Evolutionary conservation across 208 protist genomes (phyloP).

Genomic region (Acanthamoeba sp.): DNA sequence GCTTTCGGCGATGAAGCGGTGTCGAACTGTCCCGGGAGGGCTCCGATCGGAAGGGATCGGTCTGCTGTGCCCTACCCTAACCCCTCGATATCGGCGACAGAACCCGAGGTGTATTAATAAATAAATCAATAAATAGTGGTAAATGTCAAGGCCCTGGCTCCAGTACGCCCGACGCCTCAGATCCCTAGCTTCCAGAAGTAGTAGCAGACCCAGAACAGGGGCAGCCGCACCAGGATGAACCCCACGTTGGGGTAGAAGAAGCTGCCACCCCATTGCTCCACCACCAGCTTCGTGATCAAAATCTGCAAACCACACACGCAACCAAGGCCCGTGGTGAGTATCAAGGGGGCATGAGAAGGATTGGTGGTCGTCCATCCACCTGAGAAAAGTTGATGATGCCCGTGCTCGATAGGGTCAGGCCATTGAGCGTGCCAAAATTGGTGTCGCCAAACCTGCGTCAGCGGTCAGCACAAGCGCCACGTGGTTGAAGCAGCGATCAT

Average conservation of each 20-base stretch:
- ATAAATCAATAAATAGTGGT: no score
- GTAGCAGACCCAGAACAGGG: conserved; percentile 27
- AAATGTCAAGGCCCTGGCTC: no score
- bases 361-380: not conserved
- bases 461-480: not conserved
- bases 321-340: not conserved
- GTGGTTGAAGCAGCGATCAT: not conserved
- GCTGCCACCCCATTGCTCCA: conserved; percentile 19
- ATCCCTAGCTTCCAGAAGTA: not conserved
- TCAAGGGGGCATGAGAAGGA: not conserved
- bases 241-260: conserved; percentile 65
- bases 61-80: no score
- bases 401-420: not conserved
- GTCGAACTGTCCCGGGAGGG: no score
- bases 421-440: conserved; percentile 49
- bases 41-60: no score
- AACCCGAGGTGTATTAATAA: no score
- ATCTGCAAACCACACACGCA: not conserved
- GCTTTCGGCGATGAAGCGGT: no score
- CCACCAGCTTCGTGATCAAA: not conserved
- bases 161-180: no score
- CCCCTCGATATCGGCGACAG: no score
- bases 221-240: conserved; percentile 1
- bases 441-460: conserved; percentile 43
- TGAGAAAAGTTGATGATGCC: conserved; percentile 49